Percentiles rank a stretch among this genome's conserved stretches.
Evolutionary conservation across 768 basidiomycete genomes (phyloP).

Genomic region (Tulasnella sp.): DNA sequence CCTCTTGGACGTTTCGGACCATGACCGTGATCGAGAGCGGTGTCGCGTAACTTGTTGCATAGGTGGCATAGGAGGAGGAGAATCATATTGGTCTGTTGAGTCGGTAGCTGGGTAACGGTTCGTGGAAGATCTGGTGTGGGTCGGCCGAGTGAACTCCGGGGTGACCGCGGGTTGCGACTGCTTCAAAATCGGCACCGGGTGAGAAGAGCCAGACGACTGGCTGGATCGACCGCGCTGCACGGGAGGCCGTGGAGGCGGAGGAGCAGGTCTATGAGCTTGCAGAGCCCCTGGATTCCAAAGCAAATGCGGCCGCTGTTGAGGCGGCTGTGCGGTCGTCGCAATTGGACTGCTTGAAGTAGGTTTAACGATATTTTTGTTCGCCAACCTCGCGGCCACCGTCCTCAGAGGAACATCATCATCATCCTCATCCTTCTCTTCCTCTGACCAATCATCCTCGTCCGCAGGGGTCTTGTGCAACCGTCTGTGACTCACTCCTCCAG

Average conservation of each 20-base stretch:
- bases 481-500: neutral
- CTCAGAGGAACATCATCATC: neutral
- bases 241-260: slow-evolving; percentile 1
- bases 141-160: neutral
- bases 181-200: neutral
- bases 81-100: neutral
- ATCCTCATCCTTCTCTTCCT: slow-evolving; percentile 5
- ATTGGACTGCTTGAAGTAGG: neutral
- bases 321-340: neutral
- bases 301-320: neutral
- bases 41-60: neutral
- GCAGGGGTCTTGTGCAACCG: neutral
- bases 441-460: slow-evolving; percentile 10
- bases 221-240: neutral
- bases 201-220: neutral
- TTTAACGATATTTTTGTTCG: neutral
- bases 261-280: neutral
- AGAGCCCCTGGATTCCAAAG: neutral
- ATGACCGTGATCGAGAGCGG: neutral
- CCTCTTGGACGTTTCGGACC: neutral
- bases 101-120: neutral
- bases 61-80: neutral
- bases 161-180: neutral
- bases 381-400: neutral
- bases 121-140: neutral